Evolutionary conservation across 176 grass and related monocot species (phyloP), one percentile per base, ranked within the genome.

Genomic region (Alloteropsis semialata): DNA sequence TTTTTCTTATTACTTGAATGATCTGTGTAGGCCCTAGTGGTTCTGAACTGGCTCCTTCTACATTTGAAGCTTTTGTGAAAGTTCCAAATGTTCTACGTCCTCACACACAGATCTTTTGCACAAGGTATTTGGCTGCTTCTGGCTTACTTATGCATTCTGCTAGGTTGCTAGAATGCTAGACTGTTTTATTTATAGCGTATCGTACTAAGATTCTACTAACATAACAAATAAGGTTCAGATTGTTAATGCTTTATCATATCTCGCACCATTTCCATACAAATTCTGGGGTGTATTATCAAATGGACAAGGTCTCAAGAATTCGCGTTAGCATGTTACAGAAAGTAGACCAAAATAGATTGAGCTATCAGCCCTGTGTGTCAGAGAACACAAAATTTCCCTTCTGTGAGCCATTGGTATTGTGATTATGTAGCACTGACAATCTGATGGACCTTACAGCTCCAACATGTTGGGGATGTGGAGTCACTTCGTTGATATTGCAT

Each of bases 21-120:
- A 59, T 46, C 81, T 69, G 72, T 88, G 56, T 76, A 98, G 96
- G 96, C 46, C 96, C 96, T 87, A 92, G 80, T 88, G 89, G 93
- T 85, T 81, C 92, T 85, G 92, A 93, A 83, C 51, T 78, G 46
- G 80, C 82, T 48, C 56, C 92, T 70, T 95, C 78, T 85, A 92
- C 80, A 69, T 95, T 98, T 84, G 96, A 98, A 87, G 89, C 87
- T 69, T 98, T 98, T 93, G 89, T 80, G n/a, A 93, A 93, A 92
- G 96, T 98, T 88, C 96, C 96, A 69, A 90, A 86, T 77, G 80
- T 88, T 73, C 58, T 98, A 66, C 92, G 96, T 63, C 96, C 92
- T 5, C 92, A 98, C 79, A 98, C 92, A 12, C 92, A 95, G 75
- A 95, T 98, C 72, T 98, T 95, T 67, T 98, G 96, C 72, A 98